Evolutionary conservation across 2,329 filamentous ascomycete species (phyloP).

Genomic region (Aspergillus fischeri): DNA sequence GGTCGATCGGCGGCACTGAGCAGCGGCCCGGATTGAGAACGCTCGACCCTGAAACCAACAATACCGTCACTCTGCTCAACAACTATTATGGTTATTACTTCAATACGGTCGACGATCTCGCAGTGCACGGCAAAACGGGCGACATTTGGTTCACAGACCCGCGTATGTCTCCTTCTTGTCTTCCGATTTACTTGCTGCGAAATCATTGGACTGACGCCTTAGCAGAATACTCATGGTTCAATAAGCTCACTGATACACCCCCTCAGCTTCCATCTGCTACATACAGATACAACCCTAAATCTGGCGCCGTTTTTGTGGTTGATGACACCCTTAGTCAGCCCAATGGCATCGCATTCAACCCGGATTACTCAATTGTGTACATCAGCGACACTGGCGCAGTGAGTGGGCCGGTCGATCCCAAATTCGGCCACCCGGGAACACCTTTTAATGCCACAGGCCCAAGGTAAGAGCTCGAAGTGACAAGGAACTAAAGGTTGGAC

Average conservation of each 20-base stretch:
- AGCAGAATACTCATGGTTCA: constrained; percentile 36
- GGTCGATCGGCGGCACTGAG: constrained; percentile 32
- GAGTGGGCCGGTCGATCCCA: constrained; percentile 18
- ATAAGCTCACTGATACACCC: constrained; percentile 32
- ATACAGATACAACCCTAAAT: constrained; percentile 43
- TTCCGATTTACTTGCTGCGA: constrained; percentile 14
- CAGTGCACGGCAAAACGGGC: constrained; percentile 39
- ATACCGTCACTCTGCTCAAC: constrained; percentile 40
- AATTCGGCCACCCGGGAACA: constrained; percentile 20
- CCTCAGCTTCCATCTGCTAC: constrained; percentile 28
- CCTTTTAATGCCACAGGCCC: constrained; percentile 28
- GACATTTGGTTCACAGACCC: constrained; percentile 51
- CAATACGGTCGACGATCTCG: constrained; percentile 15
- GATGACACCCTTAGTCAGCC: constrained; percentile 41
- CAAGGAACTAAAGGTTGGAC: neutral
- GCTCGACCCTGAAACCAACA: constrained; percentile 44
- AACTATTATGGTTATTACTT: constrained; percentile 42
- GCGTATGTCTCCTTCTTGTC: constrained; percentile 25
- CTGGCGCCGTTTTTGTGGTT: constrained; percentile 39
- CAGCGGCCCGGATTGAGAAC: constrained; percentile 41
- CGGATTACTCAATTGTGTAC: constrained; percentile 43
- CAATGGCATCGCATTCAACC: constrained; percentile 45
- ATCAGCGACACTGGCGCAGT: constrained; percentile 40
- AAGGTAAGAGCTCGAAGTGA: constrained; percentile 7
- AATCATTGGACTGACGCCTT: neutral